Percentiles rank a stretch among this genome's conserved stretches.
These are phyloP conservation scores for Chalaropsis ovoidea DNA, from an alignment of 2,329 filamentous ascomycete species.

Conservation along the genomic window DNA sequence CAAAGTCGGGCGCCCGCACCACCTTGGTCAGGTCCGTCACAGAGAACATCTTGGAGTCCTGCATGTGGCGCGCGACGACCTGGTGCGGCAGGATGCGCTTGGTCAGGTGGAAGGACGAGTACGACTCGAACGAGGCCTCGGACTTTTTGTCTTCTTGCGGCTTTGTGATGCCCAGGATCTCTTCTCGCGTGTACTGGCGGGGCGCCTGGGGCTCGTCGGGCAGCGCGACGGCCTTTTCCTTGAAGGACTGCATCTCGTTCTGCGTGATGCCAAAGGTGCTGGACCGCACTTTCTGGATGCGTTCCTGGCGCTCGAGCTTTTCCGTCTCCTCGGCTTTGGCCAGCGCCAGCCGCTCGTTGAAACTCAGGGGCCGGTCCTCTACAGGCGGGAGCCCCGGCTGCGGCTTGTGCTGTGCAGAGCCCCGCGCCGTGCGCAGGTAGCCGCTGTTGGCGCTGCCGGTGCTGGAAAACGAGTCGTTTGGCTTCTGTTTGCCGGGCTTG, in stretches of 20 bases:
- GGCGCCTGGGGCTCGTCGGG: slow-evolving; percentile 40
- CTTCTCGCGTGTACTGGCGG: slow-evolving; percentile 52
- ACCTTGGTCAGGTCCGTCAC: slow-evolving; percentile 71
- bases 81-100: slow-evolving; percentile 74
- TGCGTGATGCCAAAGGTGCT: slow-evolving; percentile 48
- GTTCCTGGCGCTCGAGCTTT: slow-evolving; percentile 42
- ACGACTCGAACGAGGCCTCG: slow-evolving; percentile 66
- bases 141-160: slow-evolving; percentile 37
- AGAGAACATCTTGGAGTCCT: slow-evolving; percentile 64
- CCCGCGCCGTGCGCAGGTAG: slow-evolving; percentile 22
- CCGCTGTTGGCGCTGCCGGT: not conserved
- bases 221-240: slow-evolving; percentile 46
- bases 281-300: slow-evolving; percentile 45
- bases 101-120: slow-evolving; percentile 73
- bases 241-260: slow-evolving; percentile 51
- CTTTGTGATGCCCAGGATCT: slow-evolving; percentile 40
- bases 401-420: slow-evolving; percentile 13
- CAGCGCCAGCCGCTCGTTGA: slow-evolving; percentile 76
- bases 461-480: slow-evolving; percentile 19
- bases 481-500: slow-evolving; percentile 9
- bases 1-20: slow-evolving; percentile 74
- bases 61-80: slow-evolving; percentile 65
- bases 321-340: slow-evolving; percentile 48
- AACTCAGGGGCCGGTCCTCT: slow-evolving; percentile 43
- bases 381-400: not conserved